Percentiles rank a stretch among this genome's conserved stretches.
Evolutionary conservation across 1,284 basidiomycete genomes (phyloP).

Genomic region (Trametes polyzona): DNA sequence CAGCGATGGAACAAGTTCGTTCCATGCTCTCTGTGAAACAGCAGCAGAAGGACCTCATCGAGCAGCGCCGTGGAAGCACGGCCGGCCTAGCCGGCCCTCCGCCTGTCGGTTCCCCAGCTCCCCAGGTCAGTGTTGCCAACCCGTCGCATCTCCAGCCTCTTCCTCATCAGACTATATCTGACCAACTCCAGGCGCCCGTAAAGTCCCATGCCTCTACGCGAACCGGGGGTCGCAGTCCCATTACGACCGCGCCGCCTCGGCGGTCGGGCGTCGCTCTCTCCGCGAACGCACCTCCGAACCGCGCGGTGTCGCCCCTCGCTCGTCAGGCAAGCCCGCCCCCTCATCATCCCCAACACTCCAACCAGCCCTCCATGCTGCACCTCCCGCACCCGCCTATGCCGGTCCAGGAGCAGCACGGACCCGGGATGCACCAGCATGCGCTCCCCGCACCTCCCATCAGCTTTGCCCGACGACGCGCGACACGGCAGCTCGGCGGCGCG

Average conservation of each 20-base stretch:
- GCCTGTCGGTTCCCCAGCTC: conserved; percentile 29
- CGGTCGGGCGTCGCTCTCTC: conserved; percentile 32
- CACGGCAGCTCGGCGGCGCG: conserved; percentile 51
- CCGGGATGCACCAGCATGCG: conserved; percentile 31
- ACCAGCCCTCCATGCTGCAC: conserved; percentile 18
- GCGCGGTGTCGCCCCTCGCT: conserved; percentile 26
- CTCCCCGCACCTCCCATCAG: conserved; percentile 72
- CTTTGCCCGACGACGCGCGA: conserved; percentile 72
- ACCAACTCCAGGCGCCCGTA: conserved; percentile 25
- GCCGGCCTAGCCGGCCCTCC: conserved; percentile 46
- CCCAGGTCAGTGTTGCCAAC: conserved; percentile 34
- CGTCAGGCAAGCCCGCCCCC: conserved; percentile 29
- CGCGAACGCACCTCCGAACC: conserved; percentile 22
- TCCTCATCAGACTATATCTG: conserved; percentile 6
- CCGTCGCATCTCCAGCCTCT: conserved; percentile 18
- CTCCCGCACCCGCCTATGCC: conserved; percentile 19
- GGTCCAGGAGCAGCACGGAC: conserved; percentile 14
- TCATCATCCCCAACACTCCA: conserved; percentile 7
- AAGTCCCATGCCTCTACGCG: conserved; percentile 23
- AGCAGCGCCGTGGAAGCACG: conserved; percentile 65
- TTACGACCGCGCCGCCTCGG: conserved; percentile 30
- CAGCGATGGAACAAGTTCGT: conserved; percentile 62
- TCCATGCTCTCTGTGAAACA: conserved; percentile 67
- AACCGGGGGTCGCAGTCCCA: conserved; percentile 42
- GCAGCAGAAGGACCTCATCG: conserved; percentile 70